Conservation (phyloP, 148 eudicot species). For the Camellia sinensis region DNA sequence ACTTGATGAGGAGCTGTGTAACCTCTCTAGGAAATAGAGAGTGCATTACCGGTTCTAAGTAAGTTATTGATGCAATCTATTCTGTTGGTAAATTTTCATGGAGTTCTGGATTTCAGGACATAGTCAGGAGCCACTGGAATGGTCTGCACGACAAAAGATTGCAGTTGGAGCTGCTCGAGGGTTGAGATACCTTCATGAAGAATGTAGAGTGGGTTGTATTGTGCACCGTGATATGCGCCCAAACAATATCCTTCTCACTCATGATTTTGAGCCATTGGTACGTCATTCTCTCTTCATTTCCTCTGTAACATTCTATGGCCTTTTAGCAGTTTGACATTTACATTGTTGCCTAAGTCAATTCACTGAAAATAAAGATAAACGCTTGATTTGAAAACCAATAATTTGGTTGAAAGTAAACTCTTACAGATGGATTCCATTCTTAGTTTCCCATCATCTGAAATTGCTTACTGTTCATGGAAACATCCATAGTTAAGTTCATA, state of each 20-base stretch:
- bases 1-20: background rate
- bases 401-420: background rate
- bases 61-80: background rate
- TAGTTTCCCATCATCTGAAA: background rate
- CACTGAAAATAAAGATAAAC: background rate
- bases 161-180: slow-evolving; percentile 94
- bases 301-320: background rate
- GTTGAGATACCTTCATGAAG: slow-evolving; percentile 91
- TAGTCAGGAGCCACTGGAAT: slow-evolving; percentile 40
- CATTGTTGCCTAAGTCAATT: background rate
- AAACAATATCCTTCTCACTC: slow-evolving; percentile 82
- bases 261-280: slow-evolving; percentile 92
- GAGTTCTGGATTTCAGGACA: slow-evolving; percentile 37
- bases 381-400: background rate
- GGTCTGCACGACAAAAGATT: slow-evolving; percentile 74
- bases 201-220: slow-evolving; percentile 87
- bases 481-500: background rate
- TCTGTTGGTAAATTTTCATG: background rate
- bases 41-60: slow-evolving; percentile 3
- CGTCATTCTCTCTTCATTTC: slow-evolving; percentile 13
- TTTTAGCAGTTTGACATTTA: background rate
- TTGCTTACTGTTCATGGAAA: background rate
- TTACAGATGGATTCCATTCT: background rate
- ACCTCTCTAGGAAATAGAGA: background rate
- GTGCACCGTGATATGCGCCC: slow-evolving; percentile 95